Evolutionary conservation across 108 stramenopile genomes (phyloP), one percentile per base, ranked within the genome.

Genomic region (Cyclotella cryptica): DNA sequence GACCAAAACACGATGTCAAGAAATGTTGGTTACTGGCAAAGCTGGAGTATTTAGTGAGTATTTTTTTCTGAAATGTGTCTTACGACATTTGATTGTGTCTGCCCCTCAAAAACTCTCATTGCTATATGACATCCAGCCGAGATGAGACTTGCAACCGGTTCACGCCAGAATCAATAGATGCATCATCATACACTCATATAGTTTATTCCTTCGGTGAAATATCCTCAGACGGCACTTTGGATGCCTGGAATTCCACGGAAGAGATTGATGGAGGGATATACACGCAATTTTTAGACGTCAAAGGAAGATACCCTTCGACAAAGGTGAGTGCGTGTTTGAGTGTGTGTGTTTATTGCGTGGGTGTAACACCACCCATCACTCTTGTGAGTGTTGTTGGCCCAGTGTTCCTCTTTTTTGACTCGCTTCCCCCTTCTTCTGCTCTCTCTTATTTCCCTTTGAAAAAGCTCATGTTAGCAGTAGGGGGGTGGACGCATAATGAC

Each of bases 11-110:
- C 65, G 1, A 81, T 81, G 80, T 66, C 74, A 29, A 66, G 74
- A 26, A 84, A 84, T 46, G 68, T 84, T 64, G 83, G 74, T n/a
- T 84, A 84, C 39, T 84, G 74, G 69, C 83, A 84, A 49, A 84
- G 83, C 51, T 84, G 80, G 80, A 76, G 78, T 53, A 84, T 84
- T 53, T 80, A 80, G 74, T 75, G 41, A 75, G 74, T 58, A n/a
- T 19, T 0, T 22, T 18, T 19, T 13, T 40, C 35, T 35, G 35
- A 35, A 15, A 6, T 44, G 24, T n/a, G 22, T 19, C 5, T 43
- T 47, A 46, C 3, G 19, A 10, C 39, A 24, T 28, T 72, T 6
- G 1, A 40, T 45, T 45, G 41, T 49, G 3, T 26, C 57, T 14
- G 39, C 41, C 1, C 19, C 26, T 26, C 30, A 4, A 46, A 46